Conservation (phyloP, 345 rosid genomes). For the Arabidopsis suecica region DNA sequence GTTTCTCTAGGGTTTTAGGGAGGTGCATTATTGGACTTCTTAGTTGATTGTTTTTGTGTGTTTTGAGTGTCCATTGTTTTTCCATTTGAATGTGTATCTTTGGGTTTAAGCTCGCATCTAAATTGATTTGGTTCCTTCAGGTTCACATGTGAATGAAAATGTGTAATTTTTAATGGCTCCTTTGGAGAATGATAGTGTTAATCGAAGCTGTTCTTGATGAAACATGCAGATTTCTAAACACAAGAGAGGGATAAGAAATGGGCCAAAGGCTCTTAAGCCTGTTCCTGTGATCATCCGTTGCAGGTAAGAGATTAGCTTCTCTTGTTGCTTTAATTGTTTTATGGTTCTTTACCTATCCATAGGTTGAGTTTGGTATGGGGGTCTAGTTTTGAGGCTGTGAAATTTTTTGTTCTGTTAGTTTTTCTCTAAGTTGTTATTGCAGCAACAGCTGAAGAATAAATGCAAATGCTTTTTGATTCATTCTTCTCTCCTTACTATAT, state of each 20-base stretch:
- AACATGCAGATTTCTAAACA: conserved; percentile 64
- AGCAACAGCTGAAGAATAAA: not conserved
- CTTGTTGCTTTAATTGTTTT: conserved; percentile 16
- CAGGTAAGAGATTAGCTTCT: conserved; percentile 54
- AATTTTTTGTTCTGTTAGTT: not conserved
- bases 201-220: conserved; percentile 17
- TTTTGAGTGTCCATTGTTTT: not conserved
- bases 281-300: conserved; percentile 85
- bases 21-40: not conserved
- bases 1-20: conserved; percentile 32
- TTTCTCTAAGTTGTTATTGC: not conserved
- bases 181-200: conserved; percentile 1
- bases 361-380: not conserved
- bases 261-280: conserved; percentile 94
- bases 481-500: not conserved
- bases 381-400: not conserved
- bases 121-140: not conserved
- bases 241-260: conserved; percentile 66
- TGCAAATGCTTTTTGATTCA: conserved; percentile 1
- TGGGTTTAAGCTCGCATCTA: conserved; percentile 11
- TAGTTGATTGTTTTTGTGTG: conserved; percentile 5
- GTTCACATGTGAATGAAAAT: not conserved
- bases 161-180: not conserved
- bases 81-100: not conserved
- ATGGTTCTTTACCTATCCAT: not conserved